Evolutionary conservation across 306 rosid species (phyloP), one percentile per base, ranked within the genome.

Genomic region (Castanea crenata): DNA sequence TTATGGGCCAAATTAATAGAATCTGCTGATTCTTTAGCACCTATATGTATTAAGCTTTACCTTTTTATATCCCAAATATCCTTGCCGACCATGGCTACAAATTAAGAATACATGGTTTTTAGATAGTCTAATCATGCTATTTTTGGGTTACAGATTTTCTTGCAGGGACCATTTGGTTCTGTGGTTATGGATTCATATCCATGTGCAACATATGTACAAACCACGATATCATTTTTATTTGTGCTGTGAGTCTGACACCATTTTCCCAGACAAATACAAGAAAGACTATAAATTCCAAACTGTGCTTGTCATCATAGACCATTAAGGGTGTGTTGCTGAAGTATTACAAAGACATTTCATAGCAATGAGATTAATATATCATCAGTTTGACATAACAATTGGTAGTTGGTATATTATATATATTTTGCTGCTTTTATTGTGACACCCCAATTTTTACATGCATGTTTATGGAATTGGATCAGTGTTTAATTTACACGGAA

Each of bases 121-220:
- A 69, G 67, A 55, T 32, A 62, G 78, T 83, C 88, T 82, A 87
- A 81, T 85, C 93, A 79, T 86, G 69, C 74, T 61, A 44, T 78
- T 81, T 78, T 61, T 70, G 85, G 84, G 52, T 63, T 70, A 41
- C 88, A 76, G 82, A 78, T 83, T 83, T 71, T 35, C 34, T 74
- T 31, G 35, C 74, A 76, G 89, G 96, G 93, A 83, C 96, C 96
- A 87, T 73, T 79, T 32, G 55, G 27, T 32, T 34, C 32, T 72
- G n/a, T 56, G 21, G 61, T 7, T 12, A 9, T 44, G 75, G 78
- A 12, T 58, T 61, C 78, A 77, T 57, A 62, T 41, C 69, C 80
- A 77, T 77, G 79, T 86, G 80, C 83, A 76, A 84, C 69, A 64
- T 73, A 63, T 55, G 87, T 85, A 79, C 89, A 34, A 34, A 83